These are phyloP conservation scores for Phaeosphaeria sp. DNA, from an alignment of 2,329 filamentous ascomycete species.

Conservation along the genomic window DNA sequence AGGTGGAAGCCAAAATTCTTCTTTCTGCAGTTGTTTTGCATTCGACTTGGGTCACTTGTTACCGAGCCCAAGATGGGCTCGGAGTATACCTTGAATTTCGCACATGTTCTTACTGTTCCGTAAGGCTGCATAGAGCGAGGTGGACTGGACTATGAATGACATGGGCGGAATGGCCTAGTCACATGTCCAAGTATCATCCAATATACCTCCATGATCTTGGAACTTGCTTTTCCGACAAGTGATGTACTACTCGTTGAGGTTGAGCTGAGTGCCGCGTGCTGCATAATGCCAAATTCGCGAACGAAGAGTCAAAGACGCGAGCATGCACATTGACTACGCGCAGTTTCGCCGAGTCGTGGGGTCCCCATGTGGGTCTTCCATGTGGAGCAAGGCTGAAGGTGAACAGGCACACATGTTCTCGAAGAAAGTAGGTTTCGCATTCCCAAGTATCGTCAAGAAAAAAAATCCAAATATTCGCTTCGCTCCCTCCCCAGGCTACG, in stretches of 20 bases:
- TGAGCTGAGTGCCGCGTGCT: neutral
- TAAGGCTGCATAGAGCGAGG: neutral
- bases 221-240: neutral
- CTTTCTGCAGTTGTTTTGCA: neutral
- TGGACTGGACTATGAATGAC: neutral
- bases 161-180: neutral
- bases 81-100: neutral
- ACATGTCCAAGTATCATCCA: neutral
- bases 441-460: conserved; percentile 3
- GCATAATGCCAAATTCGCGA: neutral
- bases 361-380: neutral
- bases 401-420: neutral
- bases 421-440: conserved; percentile 2
- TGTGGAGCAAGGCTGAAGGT: neutral
- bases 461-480: neutral
- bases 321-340: neutral
- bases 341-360: neutral
- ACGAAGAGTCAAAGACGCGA: neutral
- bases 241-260: neutral
- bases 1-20: conserved; percentile 41
- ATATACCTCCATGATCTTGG: neutral
- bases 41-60: conserved; percentile 4
- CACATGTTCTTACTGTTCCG: neutral
- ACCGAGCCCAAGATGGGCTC: neutral
- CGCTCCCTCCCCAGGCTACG: neutral